Evolutionary conservation across 805 yeast genomes (phyloP).

Genomic region (Yarrowia divulgata): DNA sequence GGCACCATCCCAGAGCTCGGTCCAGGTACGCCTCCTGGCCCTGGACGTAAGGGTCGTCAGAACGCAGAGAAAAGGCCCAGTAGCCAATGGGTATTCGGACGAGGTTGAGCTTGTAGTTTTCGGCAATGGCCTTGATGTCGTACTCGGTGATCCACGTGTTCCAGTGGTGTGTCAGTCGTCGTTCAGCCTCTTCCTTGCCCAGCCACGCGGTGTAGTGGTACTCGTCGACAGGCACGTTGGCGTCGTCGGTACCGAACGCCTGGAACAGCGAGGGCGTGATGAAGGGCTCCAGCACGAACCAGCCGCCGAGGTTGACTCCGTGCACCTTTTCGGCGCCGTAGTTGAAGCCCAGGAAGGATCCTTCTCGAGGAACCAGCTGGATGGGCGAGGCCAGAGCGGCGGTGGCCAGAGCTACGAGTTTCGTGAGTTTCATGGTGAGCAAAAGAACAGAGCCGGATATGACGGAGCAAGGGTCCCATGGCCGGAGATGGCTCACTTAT

Average conservation of each 20-base stretch:
- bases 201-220: slow-evolving; percentile 67
- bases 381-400: slow-evolving; percentile 36
- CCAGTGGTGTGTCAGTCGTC: slow-evolving; percentile 75
- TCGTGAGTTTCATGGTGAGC: slow-evolving; percentile 5
- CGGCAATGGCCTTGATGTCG: slow-evolving; percentile 68
- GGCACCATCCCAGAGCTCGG: slow-evolving; percentile 78
- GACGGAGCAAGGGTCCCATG: no score
- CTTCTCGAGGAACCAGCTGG: slow-evolving; percentile 29
- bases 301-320: slow-evolving; percentile 82
- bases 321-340: slow-evolving; percentile 49
- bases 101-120: slow-evolving; percentile 70
- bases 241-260: slow-evolving; percentile 50
- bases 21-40: slow-evolving; percentile 81
- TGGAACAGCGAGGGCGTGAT: slow-evolving; percentile 81
- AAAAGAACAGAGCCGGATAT: no score
- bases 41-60: slow-evolving; percentile 81
- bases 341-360: slow-evolving; percentile 43
- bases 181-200: slow-evolving; percentile 65
- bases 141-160: slow-evolving; percentile 72
- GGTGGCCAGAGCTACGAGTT: slow-evolving; percentile 23
- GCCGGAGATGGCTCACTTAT: background rate
- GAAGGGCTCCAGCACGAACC: slow-evolving; percentile 87
- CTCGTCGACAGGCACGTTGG: slow-evolving; percentile 79
- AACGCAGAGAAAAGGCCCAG: slow-evolving; percentile 79
- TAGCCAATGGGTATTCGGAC: slow-evolving; percentile 94